phyloP scores from a whole-genome alignment of 371 early-diverging fungal species.

The Fennellomyces sp. region DNA sequence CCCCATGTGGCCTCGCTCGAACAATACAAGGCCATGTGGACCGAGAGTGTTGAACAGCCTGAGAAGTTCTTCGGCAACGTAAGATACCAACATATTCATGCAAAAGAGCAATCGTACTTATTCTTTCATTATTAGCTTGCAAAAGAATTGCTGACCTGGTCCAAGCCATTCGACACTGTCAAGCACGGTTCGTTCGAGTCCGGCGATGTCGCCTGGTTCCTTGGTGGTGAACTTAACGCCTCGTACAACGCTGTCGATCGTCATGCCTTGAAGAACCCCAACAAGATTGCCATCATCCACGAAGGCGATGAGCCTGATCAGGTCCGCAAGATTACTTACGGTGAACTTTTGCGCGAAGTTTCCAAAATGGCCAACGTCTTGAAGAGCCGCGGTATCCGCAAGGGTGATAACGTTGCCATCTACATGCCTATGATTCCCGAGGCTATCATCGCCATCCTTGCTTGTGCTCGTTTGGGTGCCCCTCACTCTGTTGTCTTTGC shows the following conservation, averaged over 20 bases:
- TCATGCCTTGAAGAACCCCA: slow-evolving; percentile 77
- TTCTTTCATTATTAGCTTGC: slow-evolving; percentile 63
- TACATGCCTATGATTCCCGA: slow-evolving; percentile 99
- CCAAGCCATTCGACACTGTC: slow-evolving; percentile 73
- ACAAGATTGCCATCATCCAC: slow-evolving; percentile 82
- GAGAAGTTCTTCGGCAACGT: slow-evolving; percentile 87
- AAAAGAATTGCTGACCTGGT: slow-evolving; percentile 75
- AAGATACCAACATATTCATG: slow-evolving; percentile 7
- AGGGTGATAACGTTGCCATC: slow-evolving; percentile 95
- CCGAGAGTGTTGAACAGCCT: slow-evolving; percentile 77
- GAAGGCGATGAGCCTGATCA: slow-evolving; percentile 90
- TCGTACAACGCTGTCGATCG: slow-evolving; percentile 98
- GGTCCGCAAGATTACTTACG: slow-evolving; percentile 80
- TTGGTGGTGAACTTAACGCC: slow-evolving; percentile 94
- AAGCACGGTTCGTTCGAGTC: slow-evolving; percentile 64
- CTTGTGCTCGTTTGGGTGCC: slow-evolving; percentile 94
- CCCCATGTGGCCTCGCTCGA: slow-evolving; percentile 77
- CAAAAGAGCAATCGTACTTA: not conserved
- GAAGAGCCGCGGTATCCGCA: slow-evolving; percentile 76
- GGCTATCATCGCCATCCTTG: slow-evolving; percentile 89
- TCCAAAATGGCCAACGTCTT: slow-evolving; percentile 86
- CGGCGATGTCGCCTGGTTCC: slow-evolving; percentile 94
- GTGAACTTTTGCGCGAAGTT: slow-evolving; percentile 83
- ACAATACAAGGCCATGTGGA: slow-evolving; percentile 77
- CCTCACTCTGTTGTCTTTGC: slow-evolving; percentile 94